phyloP scores from a whole-genome alignment of 208 protist genomes.

The Herpetomonas muscarum region DNA sequence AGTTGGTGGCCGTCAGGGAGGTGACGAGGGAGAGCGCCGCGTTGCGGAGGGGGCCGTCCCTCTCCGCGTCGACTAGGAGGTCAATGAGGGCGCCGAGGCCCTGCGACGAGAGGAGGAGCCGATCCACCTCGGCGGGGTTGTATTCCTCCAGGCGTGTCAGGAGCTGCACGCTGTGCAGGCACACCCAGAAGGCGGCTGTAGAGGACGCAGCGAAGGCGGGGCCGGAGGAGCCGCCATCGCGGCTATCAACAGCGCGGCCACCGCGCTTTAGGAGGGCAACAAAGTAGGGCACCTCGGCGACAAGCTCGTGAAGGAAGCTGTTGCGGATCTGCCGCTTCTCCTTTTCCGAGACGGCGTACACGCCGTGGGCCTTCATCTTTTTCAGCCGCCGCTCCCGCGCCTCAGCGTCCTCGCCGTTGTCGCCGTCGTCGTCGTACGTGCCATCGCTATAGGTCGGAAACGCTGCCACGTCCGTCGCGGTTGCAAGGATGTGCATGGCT shows the following conservation, averaged over 20 bases:
- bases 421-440: slow-evolving; percentile 7
- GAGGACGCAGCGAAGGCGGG: not conserved
- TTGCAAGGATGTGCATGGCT: slow-evolving; percentile 44
- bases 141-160: slow-evolving; percentile 65
- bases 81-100: slow-evolving; percentile 56
- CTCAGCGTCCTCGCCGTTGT: not conserved
- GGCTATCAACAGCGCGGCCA: slow-evolving; percentile 7
- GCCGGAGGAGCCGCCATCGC: not conserved
- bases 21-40: slow-evolving; percentile 60
- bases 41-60: slow-evolving; percentile 42
- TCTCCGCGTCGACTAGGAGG: slow-evolving; percentile 45
- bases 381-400: slow-evolving; percentile 9
- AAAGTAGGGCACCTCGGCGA: slow-evolving; percentile 43
- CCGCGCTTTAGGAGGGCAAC: slow-evolving; percentile 31
- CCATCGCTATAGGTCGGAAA: slow-evolving; percentile 30
- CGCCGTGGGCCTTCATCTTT: not conserved
- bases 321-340: slow-evolving; percentile 48
- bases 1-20: slow-evolving; percentile 56
- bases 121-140: slow-evolving; percentile 44
- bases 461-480: slow-evolving; percentile 39
- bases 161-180: slow-evolving; percentile 53
- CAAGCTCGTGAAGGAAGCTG: slow-evolving; percentile 42
- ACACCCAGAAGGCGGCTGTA: slow-evolving; percentile 22
- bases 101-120: slow-evolving; percentile 50
- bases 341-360: slow-evolving; percentile 13